Conservation (phyloP, 192 early-diverging fungal genomes). For the Mortierella claussenii region DNA sequence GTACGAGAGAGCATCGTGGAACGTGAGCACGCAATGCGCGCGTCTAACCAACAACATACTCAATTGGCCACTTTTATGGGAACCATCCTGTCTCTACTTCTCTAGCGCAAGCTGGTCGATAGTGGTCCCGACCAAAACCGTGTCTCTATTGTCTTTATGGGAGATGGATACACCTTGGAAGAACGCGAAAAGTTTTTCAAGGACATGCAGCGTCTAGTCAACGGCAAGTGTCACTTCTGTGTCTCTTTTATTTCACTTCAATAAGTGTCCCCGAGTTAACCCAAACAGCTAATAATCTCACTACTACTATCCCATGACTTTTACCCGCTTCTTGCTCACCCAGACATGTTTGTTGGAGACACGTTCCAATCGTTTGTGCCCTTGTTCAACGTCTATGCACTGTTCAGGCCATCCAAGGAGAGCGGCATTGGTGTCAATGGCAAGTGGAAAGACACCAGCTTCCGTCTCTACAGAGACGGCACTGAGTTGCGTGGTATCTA, state of each 20-base stretch:
- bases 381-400: constrained; percentile 67
- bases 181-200: constrained; percentile 61
- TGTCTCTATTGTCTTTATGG: constrained; percentile 72
- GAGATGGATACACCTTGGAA: constrained; percentile 66
- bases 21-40: no score
- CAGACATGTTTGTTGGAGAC: constrained; percentile 66
- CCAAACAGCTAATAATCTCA: no score
- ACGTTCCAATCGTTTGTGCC: constrained; percentile 66
- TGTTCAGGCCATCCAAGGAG: constrained; percentile 61
- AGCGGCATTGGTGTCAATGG: constrained; percentile 65
- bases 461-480: constrained; percentile 71
- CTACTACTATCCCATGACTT: not conserved
- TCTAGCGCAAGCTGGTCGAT: constrained; percentile 58
- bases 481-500: constrained; percentile 73
- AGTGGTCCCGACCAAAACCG: constrained; percentile 64
- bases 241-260: no score
- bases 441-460: constrained; percentile 62
- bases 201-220: constrained; percentile 64
- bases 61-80: no score
- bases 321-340: not conserved
- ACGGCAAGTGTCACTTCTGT: constrained; percentile 21
- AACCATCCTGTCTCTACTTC: no score
- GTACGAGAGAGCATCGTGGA: constrained; percentile 6
- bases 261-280: no score
- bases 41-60: no score